Percentiles rank a stretch among this genome's conserved stretches.
phyloP scores from a whole-genome alignment of 2,329 filamentous ascomycete genomes.

The Didymella lethalis region DNA sequence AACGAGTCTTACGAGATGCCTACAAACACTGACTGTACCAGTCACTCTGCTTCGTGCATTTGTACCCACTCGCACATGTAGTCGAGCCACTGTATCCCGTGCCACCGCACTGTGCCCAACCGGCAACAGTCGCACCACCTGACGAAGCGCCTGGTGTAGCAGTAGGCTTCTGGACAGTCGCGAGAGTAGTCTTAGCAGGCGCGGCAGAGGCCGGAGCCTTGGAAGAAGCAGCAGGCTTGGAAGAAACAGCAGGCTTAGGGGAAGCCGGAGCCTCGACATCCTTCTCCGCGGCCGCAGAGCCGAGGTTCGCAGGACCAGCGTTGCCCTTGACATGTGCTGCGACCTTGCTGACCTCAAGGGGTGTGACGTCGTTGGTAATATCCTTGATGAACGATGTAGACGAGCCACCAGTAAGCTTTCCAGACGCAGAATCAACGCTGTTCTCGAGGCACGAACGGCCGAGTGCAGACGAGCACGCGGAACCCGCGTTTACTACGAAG shows the following conservation, averaged over 20 bases:
- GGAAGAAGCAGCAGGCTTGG: conserved; percentile 2
- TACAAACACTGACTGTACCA: conserved; percentile 58
- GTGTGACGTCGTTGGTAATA: conserved; percentile 25
- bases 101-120: conserved; percentile 58
- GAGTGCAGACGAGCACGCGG: conserved; percentile 27
- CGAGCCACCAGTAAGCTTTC: conserved; percentile 24
- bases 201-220: conserved; percentile 10
- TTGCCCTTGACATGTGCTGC: conserved; percentile 31
- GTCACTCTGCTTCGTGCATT: conserved; percentile 52
- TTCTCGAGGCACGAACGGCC: conserved; percentile 32
- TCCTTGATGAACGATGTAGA: conserved; percentile 24
- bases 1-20: background rate
- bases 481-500: conserved; percentile 39
- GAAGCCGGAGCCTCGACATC: background rate
- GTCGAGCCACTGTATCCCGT: conserved; percentile 51
- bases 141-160: conserved; percentile 19
- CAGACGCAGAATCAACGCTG: conserved; percentile 31
- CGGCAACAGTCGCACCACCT: conserved; percentile 28
- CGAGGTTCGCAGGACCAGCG: conserved; percentile 27
- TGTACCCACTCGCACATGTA: conserved; percentile 48
- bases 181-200: conserved; percentile 30
- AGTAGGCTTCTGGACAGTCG: conserved; percentile 32
- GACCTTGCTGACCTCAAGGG: conserved; percentile 28
- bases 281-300: conserved; percentile 13
- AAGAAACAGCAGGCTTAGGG: background rate